Evolutionary conservation across 2,329 filamentous ascomycete genomes (phyloP), one percentile per base, ranked within the genome.

Genomic region (Colletotrichum agaves): DNA sequence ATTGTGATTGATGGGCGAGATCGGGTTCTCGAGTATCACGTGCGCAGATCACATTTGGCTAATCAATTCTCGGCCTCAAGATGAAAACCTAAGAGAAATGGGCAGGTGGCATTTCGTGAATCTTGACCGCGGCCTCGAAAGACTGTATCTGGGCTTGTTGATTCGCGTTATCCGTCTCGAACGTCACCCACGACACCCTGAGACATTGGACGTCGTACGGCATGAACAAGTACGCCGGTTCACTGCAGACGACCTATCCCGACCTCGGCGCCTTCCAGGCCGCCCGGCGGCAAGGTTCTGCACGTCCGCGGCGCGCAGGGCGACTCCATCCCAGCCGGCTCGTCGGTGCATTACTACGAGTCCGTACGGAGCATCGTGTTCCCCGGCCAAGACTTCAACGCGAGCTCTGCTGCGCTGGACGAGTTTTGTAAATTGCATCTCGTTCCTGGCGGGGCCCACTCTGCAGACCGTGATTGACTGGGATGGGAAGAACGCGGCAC

Each of bases 361-460:
- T 80, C 83, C 7, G 86, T 88, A 13, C 80, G 84, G 19, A 72
- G 72, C 6, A 77, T 80, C 72, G 86, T 87, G 84, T 84, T 83
- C 72, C 78, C 80, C 0, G 70, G 77, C 17, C 56, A 79, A 15
- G 72, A 73, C 12, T 79, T 79, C 68, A 74, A 80, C 19, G 57
- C 61, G 19, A 61, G 63, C 37, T 61, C 57, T 6, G 41, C 63
- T 23, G 63, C 31, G n/a, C 69, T 59, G 46, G 41, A 2, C 71
- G 80, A 84, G 10, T 85, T 84, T 73, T 88, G 76, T 71, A 67
- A 73, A 3, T 65, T 77, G 17, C 76, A 73, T 63, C 69, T 76
- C 0, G 74, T 88, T 1, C 85, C 85, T 0, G 85, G 86, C 19
- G 85, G 81, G 1, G 82, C 79, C 0, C 85, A 87, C 76, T 87